These are phyloP conservation scores for Ramichloridium luteum DNA, from an alignment of 2,329 filamentous ascomycete genomes.

Conservation along the genomic window DNA sequence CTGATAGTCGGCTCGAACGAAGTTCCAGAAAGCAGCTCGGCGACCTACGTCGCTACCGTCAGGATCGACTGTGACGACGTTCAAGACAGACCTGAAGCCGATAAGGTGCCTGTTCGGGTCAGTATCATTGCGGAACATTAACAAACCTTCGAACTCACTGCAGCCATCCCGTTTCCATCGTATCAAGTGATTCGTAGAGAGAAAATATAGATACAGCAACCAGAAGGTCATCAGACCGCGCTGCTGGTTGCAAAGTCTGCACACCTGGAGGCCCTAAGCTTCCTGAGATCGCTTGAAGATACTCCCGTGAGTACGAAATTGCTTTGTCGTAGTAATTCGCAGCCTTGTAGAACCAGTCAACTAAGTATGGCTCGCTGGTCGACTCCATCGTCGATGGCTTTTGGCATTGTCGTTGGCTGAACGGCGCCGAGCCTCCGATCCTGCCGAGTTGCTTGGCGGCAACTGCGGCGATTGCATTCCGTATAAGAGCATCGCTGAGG, in stretches of 20 bases:
- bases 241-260: slow-evolving; percentile 19
- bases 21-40: slow-evolving; percentile 54
- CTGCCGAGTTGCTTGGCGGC: slow-evolving; percentile 49
- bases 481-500: slow-evolving; percentile 36
- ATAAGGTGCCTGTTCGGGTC: slow-evolving; percentile 42
- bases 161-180: slow-evolving; percentile 47
- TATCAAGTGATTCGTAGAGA: slow-evolving; percentile 54
- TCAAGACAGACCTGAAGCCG: slow-evolving; percentile 50
- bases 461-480: slow-evolving; percentile 47
- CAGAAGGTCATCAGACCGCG: slow-evolving; percentile 46
- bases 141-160: slow-evolving; percentile 15
- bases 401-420: slow-evolving; percentile 36
- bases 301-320: slow-evolving; percentile 34
- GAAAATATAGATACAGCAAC: slow-evolving; percentile 55
- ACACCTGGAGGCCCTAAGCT: slow-evolving; percentile 14
- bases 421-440: slow-evolving; percentile 40
- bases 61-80: slow-evolving; percentile 27
- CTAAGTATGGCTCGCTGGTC: slow-evolving; percentile 35
- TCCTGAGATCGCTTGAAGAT: slow-evolving; percentile 29
- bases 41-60: slow-evolving; percentile 39
- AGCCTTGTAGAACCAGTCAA: slow-evolving; percentile 49
- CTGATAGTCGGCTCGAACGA: slow-evolving; percentile 39
- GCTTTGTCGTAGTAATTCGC: slow-evolving; percentile 47
- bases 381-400: slow-evolving; percentile 41
- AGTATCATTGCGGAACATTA: not conserved